These are phyloP conservation scores for Syncephalis fuscata DNA, from an alignment of 371 early-diverging fungal genomes.

Conservation along the genomic window DNA sequence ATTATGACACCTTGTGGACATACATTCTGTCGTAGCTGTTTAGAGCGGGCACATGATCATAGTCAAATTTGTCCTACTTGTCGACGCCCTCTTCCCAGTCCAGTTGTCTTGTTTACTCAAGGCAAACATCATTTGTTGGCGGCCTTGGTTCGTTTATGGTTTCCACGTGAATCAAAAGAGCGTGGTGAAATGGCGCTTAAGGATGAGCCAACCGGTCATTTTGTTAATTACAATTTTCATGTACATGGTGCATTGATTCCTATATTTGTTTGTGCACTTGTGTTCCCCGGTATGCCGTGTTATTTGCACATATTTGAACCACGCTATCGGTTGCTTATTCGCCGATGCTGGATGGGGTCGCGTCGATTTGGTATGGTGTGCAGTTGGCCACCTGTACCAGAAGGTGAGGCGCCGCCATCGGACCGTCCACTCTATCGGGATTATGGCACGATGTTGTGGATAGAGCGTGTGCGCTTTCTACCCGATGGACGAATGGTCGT, in stretches of 20 bases:
- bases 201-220: constrained; percentile 4
- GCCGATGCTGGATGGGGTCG: constrained; percentile 26
- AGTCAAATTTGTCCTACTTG: constrained; percentile 22
- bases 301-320: constrained; percentile 47
- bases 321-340: constrained; percentile 38
- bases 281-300: constrained; percentile 40
- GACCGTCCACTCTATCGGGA: no score
- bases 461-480: constrained; percentile 17
- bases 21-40: constrained; percentile 40
- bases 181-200: neutral
- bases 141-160: neutral
- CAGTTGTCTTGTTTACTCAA: constrained; percentile 12
- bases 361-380: constrained; percentile 30
- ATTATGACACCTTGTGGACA: constrained; percentile 54
- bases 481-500: constrained; percentile 25
- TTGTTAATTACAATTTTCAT: constrained; percentile 3
- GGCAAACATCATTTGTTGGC: neutral
- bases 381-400: no score
- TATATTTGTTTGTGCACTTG: constrained; percentile 38
- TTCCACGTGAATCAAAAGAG: constrained; percentile 1
- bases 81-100: constrained; percentile 15
- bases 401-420: no score
- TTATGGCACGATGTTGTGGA: constrained; percentile 25
- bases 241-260: constrained; percentile 22
- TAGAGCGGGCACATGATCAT: constrained; percentile 27